Evolutionary conservation across 495 filamentous ascomycete genomes (phyloP).

Genomic region (Monascus purpureus): DNA sequence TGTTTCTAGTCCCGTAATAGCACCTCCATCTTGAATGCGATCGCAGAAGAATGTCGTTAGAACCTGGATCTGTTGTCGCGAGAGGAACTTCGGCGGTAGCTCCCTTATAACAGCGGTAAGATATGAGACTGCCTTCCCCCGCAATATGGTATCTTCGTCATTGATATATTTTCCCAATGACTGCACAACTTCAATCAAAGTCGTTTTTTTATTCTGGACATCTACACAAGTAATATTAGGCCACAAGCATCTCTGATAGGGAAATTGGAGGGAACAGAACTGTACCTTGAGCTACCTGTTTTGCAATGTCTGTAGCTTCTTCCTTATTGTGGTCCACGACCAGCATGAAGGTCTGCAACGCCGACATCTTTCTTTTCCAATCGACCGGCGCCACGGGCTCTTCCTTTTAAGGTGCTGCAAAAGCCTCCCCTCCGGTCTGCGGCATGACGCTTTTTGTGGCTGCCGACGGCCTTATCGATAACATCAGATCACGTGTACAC

Average conservation of each 20-base stretch:
- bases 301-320: slow-evolving; percentile 44
- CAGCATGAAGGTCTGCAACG: slow-evolving; percentile 50
- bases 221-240: slow-evolving; percentile 23
- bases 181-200: slow-evolving; percentile 53
- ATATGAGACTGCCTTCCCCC: slow-evolving; percentile 54
- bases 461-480: slow-evolving; percentile 17
- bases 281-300: slow-evolving; percentile 41
- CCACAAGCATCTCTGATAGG: neutral
- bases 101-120: slow-evolving; percentile 49
- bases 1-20: slow-evolving; percentile 32
- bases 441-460: slow-evolving; percentile 15
- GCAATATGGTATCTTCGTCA: slow-evolving; percentile 48
- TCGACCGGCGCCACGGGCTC: too few species aligned
- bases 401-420: too few species aligned
- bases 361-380: slow-evolving; percentile 34
- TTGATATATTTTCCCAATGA: slow-evolving; percentile 57
- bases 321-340: slow-evolving; percentile 47
- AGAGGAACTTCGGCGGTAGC: slow-evolving; percentile 44
- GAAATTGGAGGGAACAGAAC: slow-evolving; percentile 1
- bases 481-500: slow-evolving; percentile 8
- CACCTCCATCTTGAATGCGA: slow-evolving; percentile 46
- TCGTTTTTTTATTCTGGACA: slow-evolving; percentile 46
- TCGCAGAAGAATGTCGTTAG: slow-evolving; percentile 46
- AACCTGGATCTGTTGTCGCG: slow-evolving; percentile 51
- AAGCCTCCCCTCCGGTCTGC: slow-evolving; percentile 10